Percentiles rank a stretch among this genome's conserved stretches.
These are phyloP conservation scores for Ensete ventricosum DNA, from an alignment of 176 grass and related monocot species.

Conservation along the genomic window DNA sequence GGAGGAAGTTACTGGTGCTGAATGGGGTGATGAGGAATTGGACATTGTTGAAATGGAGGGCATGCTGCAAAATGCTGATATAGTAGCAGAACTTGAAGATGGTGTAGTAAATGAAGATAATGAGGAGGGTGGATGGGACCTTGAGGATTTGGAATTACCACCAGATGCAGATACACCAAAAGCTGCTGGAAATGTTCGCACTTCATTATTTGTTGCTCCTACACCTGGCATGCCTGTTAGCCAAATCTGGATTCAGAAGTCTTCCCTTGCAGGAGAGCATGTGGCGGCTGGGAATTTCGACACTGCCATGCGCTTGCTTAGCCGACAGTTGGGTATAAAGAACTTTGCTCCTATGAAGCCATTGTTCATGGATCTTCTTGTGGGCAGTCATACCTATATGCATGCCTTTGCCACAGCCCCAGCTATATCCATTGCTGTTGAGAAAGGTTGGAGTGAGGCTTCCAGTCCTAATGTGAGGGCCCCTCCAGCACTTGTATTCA, in stretches of 20 bases:
- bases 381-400: constrained; percentile 71
- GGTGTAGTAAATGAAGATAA: constrained; percentile 56
- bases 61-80: constrained; percentile 52
- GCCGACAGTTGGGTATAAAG: constrained; percentile 85
- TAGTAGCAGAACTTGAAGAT: constrained; percentile 47
- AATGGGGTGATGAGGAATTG: constrained; percentile 95
- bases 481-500: constrained; percentile 69
- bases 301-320: constrained; percentile 76
- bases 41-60: constrained; percentile 72
- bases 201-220: constrained; percentile 61
- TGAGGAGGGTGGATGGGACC: constrained; percentile 82
- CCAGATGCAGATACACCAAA: constrained; percentile 78
- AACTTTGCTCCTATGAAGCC: constrained; percentile 74
- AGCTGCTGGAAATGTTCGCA: constrained; percentile 25
- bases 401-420: constrained; percentile 49
- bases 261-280: constrained; percentile 88
- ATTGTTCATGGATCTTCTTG: constrained; percentile 63
- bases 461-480: constrained; percentile 77
- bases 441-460: constrained; percentile 82
- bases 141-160: constrained; percentile 85
- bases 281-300: constrained; percentile 79
- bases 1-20: constrained; percentile 68
- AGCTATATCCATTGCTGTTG: constrained; percentile 66
- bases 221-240: constrained; percentile 84
- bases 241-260: constrained; percentile 94